These are phyloP conservation scores for Fennellomyces sp. DNA, from an alignment of 371 early-diverging fungal genomes.

Conservation along the genomic window DNA sequence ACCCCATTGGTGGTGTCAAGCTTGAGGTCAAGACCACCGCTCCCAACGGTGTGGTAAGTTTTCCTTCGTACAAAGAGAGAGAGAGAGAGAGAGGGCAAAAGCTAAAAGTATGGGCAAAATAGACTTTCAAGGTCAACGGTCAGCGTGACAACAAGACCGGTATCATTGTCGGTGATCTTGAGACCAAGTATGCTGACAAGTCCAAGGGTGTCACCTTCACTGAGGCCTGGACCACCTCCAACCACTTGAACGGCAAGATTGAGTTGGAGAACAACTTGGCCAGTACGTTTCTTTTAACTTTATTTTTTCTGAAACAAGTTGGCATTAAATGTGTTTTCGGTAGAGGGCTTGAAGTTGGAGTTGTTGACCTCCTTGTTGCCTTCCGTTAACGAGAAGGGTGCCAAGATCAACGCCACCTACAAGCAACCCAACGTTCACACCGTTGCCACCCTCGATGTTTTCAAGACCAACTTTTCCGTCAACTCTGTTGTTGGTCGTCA, in stretches of 20 bases:
- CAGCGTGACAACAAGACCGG: constrained; percentile 93
- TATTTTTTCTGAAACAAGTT: background rate
- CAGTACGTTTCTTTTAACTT: constrained; percentile 47
- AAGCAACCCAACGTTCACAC: constrained; percentile 54
- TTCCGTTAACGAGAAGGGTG: constrained; percentile 49
- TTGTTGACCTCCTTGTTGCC: constrained; percentile 48
- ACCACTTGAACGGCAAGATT: constrained; percentile 89
- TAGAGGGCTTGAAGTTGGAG: constrained; percentile 56
- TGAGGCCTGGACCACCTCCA: constrained; percentile 93
- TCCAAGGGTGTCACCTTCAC: constrained; percentile 92
- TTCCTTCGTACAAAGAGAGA: background rate
- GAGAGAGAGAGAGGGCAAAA: background rate
- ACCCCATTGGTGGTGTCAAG: constrained; percentile 91
- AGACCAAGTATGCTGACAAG: constrained; percentile 95
- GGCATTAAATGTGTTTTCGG: background rate
- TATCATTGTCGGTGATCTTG: constrained; percentile 92
- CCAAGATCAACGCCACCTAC: constrained; percentile 49
- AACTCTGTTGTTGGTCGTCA: constrained; percentile 69
- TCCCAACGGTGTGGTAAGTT: constrained; percentile 91
- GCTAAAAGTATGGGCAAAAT: constrained; percentile 4
- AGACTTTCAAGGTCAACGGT: constrained; percentile 96
- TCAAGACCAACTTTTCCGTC: constrained; percentile 54
- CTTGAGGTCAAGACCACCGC: constrained; percentile 97
- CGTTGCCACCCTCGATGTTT: constrained; percentile 47
- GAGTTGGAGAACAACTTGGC: constrained; percentile 94